Percentiles rank a stretch among this genome's conserved stretches.
Conservation (phyloP, 208 protist genomes). For the Trichomonas vaginalis region DNA sequence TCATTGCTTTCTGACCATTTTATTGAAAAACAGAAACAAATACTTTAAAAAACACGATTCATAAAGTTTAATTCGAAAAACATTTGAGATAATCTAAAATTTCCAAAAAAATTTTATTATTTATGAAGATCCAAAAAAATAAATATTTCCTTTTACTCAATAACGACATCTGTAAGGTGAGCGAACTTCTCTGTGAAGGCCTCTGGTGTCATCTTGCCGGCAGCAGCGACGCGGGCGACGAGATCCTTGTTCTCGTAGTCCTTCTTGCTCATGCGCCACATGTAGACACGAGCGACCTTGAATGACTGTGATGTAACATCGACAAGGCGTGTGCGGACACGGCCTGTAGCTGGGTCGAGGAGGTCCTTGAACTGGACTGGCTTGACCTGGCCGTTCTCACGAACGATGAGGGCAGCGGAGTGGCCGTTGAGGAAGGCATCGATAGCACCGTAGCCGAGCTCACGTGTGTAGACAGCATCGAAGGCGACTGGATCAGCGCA, state of each 20-base stretch:
- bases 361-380: not conserved
- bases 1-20: too few relatives aligned
- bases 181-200: not conserved
- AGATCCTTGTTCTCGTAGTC: constrained; percentile 13
- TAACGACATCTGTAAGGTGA: not conserved
- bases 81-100: too few relatives aligned
- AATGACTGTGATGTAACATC: constrained; percentile 19
- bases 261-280: constrained; percentile 18
- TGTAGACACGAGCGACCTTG: constrained; percentile 25
- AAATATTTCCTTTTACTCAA: not conserved
- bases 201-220: not conserved
- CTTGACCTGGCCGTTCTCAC: not conserved
- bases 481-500: constrained; percentile 25
- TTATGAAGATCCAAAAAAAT: not conserved
- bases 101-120: too few relatives aligned
- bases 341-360: not conserved
- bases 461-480: constrained; percentile 25
- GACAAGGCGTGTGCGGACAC: not conserved
- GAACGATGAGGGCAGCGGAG: not conserved
- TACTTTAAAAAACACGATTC: too few relatives aligned
- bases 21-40: too few relatives aligned
- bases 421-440: not conserved
- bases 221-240: not conserved
- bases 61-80: too few relatives aligned
- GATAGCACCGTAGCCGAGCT: constrained; percentile 24